phyloP scores from a whole-genome alignment of 108 stramenopile species.

The Cyclostephanos tholiformis region DNA sequence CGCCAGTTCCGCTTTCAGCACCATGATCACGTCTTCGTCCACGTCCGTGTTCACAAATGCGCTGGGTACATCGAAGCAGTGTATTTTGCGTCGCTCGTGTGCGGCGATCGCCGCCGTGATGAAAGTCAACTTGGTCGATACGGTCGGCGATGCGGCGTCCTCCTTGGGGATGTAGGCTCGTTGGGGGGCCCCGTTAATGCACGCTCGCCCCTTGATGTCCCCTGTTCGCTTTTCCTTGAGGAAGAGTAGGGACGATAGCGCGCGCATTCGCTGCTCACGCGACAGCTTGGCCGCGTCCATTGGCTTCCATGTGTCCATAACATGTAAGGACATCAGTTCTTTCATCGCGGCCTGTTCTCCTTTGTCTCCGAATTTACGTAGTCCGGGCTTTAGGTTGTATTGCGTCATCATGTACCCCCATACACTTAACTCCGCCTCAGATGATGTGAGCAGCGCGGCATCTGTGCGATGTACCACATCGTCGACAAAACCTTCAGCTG shows the following conservation, averaged over 20 bases:
- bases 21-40: conserved; percentile 35
- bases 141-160: conserved; percentile 36
- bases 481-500: not conserved
- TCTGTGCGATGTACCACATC: not conserved
- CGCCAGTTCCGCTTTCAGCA: conserved; percentile 19
- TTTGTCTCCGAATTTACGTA: not conserved
- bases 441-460: not conserved
- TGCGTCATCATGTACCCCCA: not conserved
- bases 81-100: conserved; percentile 40
- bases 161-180: conserved; percentile 32
- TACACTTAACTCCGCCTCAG: not conserved
- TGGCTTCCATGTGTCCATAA: conserved; percentile 3
- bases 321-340: not conserved
- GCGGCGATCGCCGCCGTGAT: conserved; percentile 41
- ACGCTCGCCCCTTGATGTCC: conserved; percentile 30
- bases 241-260: conserved; percentile 33
- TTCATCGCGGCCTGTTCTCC: not conserved
- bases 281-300: conserved; percentile 1
- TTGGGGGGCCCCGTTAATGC: conserved; percentile 35
- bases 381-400: conserved; percentile 1
- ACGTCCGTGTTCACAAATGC: conserved; percentile 51
- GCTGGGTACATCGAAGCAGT: conserved; percentile 49
- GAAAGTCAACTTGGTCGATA: conserved; percentile 23
- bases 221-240: conserved; percentile 44
- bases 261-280: conserved; percentile 6